These are phyloP conservation scores for Mycena haematopus DNA, from an alignment of 768 basidiomycete species.

Conservation along the genomic window DNA sequence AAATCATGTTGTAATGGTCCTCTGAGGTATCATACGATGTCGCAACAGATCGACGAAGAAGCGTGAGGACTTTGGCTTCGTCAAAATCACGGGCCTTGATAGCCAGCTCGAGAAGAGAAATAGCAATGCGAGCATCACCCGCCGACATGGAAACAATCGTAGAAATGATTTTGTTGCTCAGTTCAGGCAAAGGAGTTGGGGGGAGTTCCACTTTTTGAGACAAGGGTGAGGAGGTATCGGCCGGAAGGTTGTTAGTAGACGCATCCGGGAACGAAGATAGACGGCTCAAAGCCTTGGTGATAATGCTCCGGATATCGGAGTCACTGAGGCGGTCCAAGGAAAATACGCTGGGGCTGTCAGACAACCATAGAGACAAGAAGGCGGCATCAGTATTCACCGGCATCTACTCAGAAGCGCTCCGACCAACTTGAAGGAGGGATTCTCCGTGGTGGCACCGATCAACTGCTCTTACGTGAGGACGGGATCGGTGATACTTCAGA, in stretches of 20 bases:
- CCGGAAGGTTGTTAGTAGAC: constrained; percentile 4
- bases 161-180: constrained; percentile 54
- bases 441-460: constrained; percentile 88
- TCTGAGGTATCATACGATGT: constrained; percentile 79
- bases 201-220: constrained; percentile 13
- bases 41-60: constrained; percentile 67
- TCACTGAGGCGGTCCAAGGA: constrained; percentile 72
- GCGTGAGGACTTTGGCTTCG: constrained; percentile 58
- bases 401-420: constrained; percentile 77
- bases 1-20: constrained; percentile 81
- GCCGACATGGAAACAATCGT: constrained; percentile 59
- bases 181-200: constrained; percentile 36
- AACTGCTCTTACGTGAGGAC: constrained; percentile 44
- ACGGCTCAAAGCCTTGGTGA: constrained; percentile 56
- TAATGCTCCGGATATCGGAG: constrained; percentile 61
- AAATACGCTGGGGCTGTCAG: constrained; percentile 61
- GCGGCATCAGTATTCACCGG: constrained; percentile 52
- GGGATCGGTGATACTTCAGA: neutral
- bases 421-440: constrained; percentile 85
- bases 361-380: constrained; percentile 19
- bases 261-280: constrained; percentile 31
- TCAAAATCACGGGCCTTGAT: constrained; percentile 49
- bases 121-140: constrained; percentile 80
- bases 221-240: neutral
- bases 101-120: constrained; percentile 78